Evolutionary conservation across 2,329 filamentous ascomycete species (phyloP).

Genomic region (Aspergillus versicolor): DNA sequence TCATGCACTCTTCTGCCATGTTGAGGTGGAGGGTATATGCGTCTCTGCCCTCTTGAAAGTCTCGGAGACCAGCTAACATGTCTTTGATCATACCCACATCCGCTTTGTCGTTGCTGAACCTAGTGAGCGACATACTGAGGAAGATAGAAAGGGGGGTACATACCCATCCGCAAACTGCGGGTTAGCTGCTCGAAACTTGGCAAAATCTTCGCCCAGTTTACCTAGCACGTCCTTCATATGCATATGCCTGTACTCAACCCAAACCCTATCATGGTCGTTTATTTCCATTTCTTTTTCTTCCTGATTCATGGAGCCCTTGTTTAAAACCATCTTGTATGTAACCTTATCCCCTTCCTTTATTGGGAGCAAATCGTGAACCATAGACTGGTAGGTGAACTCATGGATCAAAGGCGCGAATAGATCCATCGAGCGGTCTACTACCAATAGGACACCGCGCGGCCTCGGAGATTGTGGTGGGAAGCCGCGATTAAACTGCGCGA

Average conservation of each 20-base stretch:
- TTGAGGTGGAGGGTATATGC: constrained; percentile 90
- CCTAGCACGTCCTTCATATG: constrained; percentile 99
- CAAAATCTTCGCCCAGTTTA: constrained; percentile 88
- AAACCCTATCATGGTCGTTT: constrained; percentile 85
- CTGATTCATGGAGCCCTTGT: constrained; percentile 67
- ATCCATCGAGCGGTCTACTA: constrained; percentile 93
- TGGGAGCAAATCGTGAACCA: constrained; percentile 89
- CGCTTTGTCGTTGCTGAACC: constrained; percentile 59
- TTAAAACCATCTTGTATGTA: constrained; percentile 76
- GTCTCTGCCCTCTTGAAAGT: constrained; percentile 95
- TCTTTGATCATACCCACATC: constrained; percentile 91
- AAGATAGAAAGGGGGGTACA: constrained; percentile 14
- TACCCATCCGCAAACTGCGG: constrained; percentile 80
- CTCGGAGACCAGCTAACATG: constrained; percentile 91
- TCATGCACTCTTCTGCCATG: constrained; percentile 98
- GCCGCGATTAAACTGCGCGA: constrained; percentile 77
- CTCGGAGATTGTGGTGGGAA: constrained; percentile 74
- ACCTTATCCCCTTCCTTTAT: constrained; percentile 88
- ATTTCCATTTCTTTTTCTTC: constrained; percentile 91
- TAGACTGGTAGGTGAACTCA: constrained; percentile 97
- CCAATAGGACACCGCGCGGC: constrained; percentile 77
- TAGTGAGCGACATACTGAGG: constrained; percentile 6
- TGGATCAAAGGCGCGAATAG: constrained; percentile 82
- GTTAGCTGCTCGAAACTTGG: constrained; percentile 86
- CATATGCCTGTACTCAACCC: constrained; percentile 88